These are phyloP conservation scores for Zymoseptoria tritici DNA, from an alignment of 2,329 filamentous ascomycete species.

Conservation along the genomic window DNA sequence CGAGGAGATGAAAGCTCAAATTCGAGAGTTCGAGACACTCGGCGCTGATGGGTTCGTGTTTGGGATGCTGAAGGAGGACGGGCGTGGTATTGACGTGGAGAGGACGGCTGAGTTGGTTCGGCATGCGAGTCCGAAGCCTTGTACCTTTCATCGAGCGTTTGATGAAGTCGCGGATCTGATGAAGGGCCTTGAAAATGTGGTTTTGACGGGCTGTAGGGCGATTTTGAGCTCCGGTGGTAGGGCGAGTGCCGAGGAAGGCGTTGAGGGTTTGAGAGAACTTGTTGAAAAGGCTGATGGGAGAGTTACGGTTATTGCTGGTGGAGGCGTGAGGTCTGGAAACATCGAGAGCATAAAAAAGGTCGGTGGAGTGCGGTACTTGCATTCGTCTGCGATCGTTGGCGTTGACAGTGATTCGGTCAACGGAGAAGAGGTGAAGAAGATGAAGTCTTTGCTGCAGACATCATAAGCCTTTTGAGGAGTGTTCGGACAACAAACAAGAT, in stretches of 20 bases:
- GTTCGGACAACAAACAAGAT: no score
- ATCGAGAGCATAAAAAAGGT: slow-evolving; percentile 25
- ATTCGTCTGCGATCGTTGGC: slow-evolving; percentile 18
- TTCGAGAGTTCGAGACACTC: slow-evolving; percentile 30
- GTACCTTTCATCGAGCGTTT: slow-evolving; percentile 51
- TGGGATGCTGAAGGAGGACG: slow-evolving; percentile 35
- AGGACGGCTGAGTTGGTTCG: slow-evolving; percentile 37
- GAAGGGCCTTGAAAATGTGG: slow-evolving; percentile 32
- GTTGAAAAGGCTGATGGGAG: slow-evolving; percentile 24
- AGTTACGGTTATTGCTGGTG: slow-evolving; percentile 44
- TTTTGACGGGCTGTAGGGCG: slow-evolving; percentile 38
- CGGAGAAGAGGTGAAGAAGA: slow-evolving; percentile 1
- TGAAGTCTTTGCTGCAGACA: background rate
- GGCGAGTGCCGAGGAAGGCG: slow-evolving; percentile 30
- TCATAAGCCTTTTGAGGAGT: background rate
- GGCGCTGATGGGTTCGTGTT: slow-evolving; percentile 46
- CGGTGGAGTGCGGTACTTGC: slow-evolving; percentile 13
- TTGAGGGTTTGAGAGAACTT: slow-evolving; percentile 27
- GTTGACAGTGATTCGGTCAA: slow-evolving; percentile 5
- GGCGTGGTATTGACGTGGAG: slow-evolving; percentile 33
- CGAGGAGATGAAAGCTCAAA: slow-evolving; percentile 36
- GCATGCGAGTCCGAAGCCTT: slow-evolving; percentile 37
- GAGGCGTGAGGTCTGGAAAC: slow-evolving; percentile 43
- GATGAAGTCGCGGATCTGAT: slow-evolving; percentile 34
- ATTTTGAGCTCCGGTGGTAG: slow-evolving; percentile 45